Evolutionary conservation across 2,329 filamentous ascomycete species (phyloP), one percentile per base, ranked within the genome.

Genomic region (Rutstroemia sp.): DNA sequence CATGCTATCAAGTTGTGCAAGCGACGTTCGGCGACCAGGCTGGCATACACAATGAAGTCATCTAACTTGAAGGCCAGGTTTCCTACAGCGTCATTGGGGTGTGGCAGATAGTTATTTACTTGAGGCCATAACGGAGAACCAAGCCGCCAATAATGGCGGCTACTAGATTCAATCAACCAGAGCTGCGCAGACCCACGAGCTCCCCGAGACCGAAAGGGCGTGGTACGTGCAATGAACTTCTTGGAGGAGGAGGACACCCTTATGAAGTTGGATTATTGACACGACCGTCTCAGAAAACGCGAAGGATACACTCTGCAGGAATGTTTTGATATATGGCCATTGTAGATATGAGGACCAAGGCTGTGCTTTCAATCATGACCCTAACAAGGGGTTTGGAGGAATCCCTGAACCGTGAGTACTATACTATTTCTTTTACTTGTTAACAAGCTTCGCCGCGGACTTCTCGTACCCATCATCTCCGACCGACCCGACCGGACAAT

Each of bases 251-350:
- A 36, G 47, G 14, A 47, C 36, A 39, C 40, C 30, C 23, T 30
- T 12, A 38, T 30, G 27, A 52, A 23, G 42, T 38, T 6, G 19
- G 30, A 46, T 56, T 34, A 51, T 63, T 67, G 61, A 68, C 61
- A 39, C 42, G 21, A 47, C 23, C 48, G 57, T 56, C 47, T 57
- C 63, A 87, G 86, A 89, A 74, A 88, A 88, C 71, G 76, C 82
- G 52, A 95, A 92, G 74, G 91, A 95, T 70, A 95, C 89, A 6
- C 80, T 92, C 57, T 96, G 91, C 74, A 87, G 91, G 68, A 96
- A 96, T 73, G 87, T 96, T 60, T 81, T 91, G 60, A 95, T 96
- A 66, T 96, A 95, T 71, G 91, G 91, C 56, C 88, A 92, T 73
- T 96, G 91, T 72, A 87, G 90, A 62, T 95, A 91, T 73, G 89